Base-by-base conservation (phyloP, 164 flowering plant species). In the Stephania yunnanensis region DNA sequence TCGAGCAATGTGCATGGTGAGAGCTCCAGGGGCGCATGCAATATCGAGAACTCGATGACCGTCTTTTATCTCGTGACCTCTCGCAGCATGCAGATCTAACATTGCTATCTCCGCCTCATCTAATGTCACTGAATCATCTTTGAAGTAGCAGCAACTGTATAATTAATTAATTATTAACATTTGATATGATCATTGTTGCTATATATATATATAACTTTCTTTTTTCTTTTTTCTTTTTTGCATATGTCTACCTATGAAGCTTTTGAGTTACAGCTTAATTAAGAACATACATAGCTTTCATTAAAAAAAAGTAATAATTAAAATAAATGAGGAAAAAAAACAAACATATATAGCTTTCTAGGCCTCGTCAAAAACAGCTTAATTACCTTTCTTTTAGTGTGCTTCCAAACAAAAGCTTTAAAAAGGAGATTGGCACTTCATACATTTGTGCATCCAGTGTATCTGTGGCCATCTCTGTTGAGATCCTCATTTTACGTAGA, bases 401-500 rank as follows among this genome's bases (percentile, higher is more conserved):
- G 31, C 29, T 58, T 20, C 78, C 78, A 58, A 36, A 50, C 48
- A 75, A 61, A 25, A 70, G 1, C 66, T 75, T 44, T 6, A 70
- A 46, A 17, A 75, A 75, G 29, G 78, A 44, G 46, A 70, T 45
- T 6, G 78, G 78, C 12, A 69, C 17, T 52, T 75, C 73, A 19
- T 75, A 75, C 29, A 69, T 25, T 13, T 75, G 68, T 3, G 69
- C 42, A 52, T 70, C 71, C 25, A 63, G 13, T 46, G 22, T 36
- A 13, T 70, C 42, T 2, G 42, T 2, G 42, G 42, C 73, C 30
- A 67, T 31, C 69, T 75, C 73, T 42, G 30, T 53, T n/a, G 78
- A 73, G 20, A 75, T 75, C 10, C 48, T 45, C 78, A 70, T 75
- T 20, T 52, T 5, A 44, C 68, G 68, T n/a, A 75, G 67, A 75